Base-by-base conservation (phyloP, 2,329 filamentous ascomycete species). In the Sporothrix pseudoabietina region DNA sequence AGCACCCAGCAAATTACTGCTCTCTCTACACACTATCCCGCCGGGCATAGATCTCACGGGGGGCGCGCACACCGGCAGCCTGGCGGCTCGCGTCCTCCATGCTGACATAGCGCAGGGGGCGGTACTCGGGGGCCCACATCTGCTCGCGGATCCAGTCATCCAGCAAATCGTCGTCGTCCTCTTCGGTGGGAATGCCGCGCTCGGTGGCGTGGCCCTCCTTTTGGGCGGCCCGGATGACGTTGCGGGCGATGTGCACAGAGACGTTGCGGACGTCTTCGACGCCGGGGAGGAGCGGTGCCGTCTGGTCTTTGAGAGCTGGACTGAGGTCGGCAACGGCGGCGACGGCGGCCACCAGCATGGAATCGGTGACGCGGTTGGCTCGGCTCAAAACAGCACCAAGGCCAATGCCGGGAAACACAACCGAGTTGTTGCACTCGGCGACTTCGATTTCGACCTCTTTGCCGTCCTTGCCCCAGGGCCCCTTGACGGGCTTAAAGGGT, bases 351-450 rank as follows among this genome's bases (percentile, higher is more conserved):
- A 97, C 92, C 14, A 97, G 88, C 89, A 97, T 94, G 75, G 88
- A 87, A 75, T 94, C 90, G 0, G 91, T 92, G 39, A 97, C 82
- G 0, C 90, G 85, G 14, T 83, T 85, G 2, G 91, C 86, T 16
- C 92, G 89, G 35, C 86, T 90, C 0, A 97, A 87, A 0, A 97
- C 88, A 8, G 88, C 88, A 12, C 93, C 94, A 0, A 97, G 89
- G 0, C 93, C 94, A 74, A 97, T 95, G 0, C 93, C 93, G 0
- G 94, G 94, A 80, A 97, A 97, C 19, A 91, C 91, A 47, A 92
- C 92, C 0, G 90, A 92, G 82, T 97, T 97, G 83, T 97, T 97
- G 83, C 94, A 97, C 81, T 97, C 94, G 32, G 93, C 93, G 78
- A 87, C 79, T 39, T 85, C 81, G 73, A 87, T 83, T 75, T 81